These are phyloP conservation scores for Penicillium coffeae DNA, from an alignment of 495 filamentous ascomycete species.

Conservation along the genomic window DNA sequence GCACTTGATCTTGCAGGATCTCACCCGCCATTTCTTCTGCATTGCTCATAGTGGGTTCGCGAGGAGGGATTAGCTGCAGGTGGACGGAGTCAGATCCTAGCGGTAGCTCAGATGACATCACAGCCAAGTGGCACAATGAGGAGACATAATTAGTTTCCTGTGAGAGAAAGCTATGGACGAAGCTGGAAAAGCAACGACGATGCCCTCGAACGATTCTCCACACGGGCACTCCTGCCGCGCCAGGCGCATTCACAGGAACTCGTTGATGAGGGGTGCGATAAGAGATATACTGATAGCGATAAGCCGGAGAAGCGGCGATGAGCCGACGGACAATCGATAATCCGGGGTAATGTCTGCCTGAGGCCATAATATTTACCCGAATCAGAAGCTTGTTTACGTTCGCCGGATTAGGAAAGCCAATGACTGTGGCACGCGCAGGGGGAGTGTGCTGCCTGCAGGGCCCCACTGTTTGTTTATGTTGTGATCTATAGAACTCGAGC, in stretches of 20 bases:
- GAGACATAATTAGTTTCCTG: conserved; percentile 8
- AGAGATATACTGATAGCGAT: too few relatives aligned
- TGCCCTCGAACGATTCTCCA: too few relatives aligned
- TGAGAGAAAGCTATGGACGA: too few relatives aligned
- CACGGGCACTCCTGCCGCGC: neutral
- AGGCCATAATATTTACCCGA: conserved; percentile 7
- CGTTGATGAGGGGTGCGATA: neutral
- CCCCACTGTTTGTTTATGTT: conserved; percentile 32
- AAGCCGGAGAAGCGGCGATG: too few relatives aligned
- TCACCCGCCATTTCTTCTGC: neutral
- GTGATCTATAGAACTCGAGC: conserved; percentile 20
- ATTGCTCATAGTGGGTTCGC: neutral
- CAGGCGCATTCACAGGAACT: neutral
- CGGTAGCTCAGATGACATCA: conserved; percentile 23
- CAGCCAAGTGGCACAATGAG: conserved; percentile 1
- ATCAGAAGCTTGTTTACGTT: conserved; percentile 25
- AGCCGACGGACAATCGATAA: neutral
- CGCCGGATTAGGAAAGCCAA: conserved; percentile 14
- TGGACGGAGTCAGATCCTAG: neutral
- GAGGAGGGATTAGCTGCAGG: neutral
- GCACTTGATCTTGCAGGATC: neutral
- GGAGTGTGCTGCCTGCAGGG: conserved; percentile 16
- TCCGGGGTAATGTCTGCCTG: conserved; percentile 2
- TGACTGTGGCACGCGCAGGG: conserved; percentile 12
- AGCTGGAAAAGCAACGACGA: too few relatives aligned